A percentile compares a stretch with the other conserved stretches of the same genome.
These are phyloP conservation scores for Aspergillus proliferans DNA, from an alignment of 2,329 filamentous ascomycete species.

Conservation along the genomic window DNA sequence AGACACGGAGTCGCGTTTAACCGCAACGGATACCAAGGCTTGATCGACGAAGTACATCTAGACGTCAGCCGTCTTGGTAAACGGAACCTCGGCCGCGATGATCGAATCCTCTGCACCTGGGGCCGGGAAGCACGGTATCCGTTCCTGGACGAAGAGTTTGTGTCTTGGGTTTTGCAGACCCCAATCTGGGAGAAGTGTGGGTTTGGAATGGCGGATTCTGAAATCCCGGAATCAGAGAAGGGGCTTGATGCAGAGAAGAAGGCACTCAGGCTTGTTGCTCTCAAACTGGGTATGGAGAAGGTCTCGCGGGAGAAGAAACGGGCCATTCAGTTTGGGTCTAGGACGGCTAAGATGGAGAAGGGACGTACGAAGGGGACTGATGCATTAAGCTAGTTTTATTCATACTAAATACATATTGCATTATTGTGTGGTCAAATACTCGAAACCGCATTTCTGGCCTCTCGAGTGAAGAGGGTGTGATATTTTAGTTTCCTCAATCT, in stretches of 20 bases:
- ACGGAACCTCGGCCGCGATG: conserved; percentile 90
- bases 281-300: conserved; percentile 61
- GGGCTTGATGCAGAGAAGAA: conserved; percentile 72
- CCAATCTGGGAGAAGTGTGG: conserved; percentile 85
- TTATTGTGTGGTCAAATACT: neutral
- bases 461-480: too few relatives aligned
- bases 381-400: conserved; percentile 28
- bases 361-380: conserved; percentile 63
- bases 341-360: conserved; percentile 74
- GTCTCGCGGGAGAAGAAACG: conserved; percentile 88
- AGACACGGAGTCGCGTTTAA: conserved; percentile 73
- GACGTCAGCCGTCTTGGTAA: conserved; percentile 82
- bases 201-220: conserved; percentile 53
- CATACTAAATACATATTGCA: neutral
- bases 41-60: conserved; percentile 75
- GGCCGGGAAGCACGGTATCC: conserved; percentile 84
- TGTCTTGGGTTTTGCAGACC: conserved; percentile 68
- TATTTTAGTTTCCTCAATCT: too few relatives aligned
- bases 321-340: conserved; percentile 77
- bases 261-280: conserved; percentile 69
- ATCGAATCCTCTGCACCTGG: conserved; percentile 85
- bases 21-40: conserved; percentile 60
- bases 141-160: conserved; percentile 78
- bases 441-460: too few relatives aligned
- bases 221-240: conserved; percentile 13